Evolutionary conservation across 2,329 filamentous ascomycete species (phyloP).

Genomic region (Verticillium longisporum): DNA sequence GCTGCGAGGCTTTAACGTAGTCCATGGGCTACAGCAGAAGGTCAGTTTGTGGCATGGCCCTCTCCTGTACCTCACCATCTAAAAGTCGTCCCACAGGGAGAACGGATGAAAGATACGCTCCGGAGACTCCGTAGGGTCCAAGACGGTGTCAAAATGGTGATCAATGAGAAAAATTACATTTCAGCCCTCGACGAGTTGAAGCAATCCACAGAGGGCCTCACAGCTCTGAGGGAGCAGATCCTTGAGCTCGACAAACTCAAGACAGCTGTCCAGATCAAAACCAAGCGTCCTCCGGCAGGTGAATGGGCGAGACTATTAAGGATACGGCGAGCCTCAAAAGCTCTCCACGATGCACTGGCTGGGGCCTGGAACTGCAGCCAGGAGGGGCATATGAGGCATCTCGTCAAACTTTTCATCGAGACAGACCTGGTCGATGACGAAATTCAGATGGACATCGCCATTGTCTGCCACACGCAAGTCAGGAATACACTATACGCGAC

Average conservation of each 20-base stretch:
- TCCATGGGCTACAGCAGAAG: background rate
- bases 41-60: background rate
- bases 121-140: background rate
- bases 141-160: background rate
- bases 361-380: conserved; percentile 4
- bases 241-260: background rate
- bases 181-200: background rate
- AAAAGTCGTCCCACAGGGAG: background rate
- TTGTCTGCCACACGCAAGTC: background rate
- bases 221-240: conserved; percentile 3
- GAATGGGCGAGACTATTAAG: background rate
- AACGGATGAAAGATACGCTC: background rate
- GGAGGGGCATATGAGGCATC: conserved; percentile 1
- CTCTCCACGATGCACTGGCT: conserved; percentile 2
- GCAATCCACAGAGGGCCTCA: background rate
- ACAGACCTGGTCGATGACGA: background rate
- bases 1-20: background rate
- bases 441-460: conserved; percentile 5
- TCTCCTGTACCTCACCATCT: background rate
- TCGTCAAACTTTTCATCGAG: conserved; percentile 7
- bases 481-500: background rate
- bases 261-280: background rate
- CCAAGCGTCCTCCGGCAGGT: background rate
- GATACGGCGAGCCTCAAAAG: conserved; percentile 1
- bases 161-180: background rate